Percentiles rank a stretch among this genome's conserved stretches.
phyloP scores from a whole-genome alignment of 805 yeast genomes.

The Wickerhamiella lipophila region DNA sequence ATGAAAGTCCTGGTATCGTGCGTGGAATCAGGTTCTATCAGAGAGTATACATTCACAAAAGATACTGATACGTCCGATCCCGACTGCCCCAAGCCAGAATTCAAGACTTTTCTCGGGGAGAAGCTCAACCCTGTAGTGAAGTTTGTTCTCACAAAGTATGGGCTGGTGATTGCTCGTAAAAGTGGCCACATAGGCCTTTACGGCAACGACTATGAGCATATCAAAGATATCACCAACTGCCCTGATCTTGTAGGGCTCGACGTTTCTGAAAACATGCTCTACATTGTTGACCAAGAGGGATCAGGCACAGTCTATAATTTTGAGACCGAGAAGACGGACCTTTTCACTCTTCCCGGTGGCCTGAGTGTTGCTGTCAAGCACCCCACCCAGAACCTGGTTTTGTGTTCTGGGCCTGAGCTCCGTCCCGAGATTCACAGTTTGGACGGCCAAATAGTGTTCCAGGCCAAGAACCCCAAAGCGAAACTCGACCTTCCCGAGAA shows the following conservation, averaged over 20 bases:
- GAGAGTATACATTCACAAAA: conserved; percentile 45
- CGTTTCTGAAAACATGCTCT: conserved; percentile 13
- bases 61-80: conserved; percentile 75
- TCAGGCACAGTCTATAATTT: conserved; percentile 22
- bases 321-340: conserved; percentile 16
- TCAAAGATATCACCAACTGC: conserved; percentile 13
- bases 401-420: conserved; percentile 77
- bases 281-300: conserved; percentile 29
- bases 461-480: conserved; percentile 73
- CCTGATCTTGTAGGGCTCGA: conserved; percentile 16
- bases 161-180: conserved; percentile 22
- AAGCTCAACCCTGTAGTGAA: conserved; percentile 25
- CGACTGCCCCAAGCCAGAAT: conserved; percentile 50
- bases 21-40: conserved; percentile 40
- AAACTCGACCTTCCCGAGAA: conserved; percentile 70
- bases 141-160: conserved; percentile 10
- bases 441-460: conserved; percentile 36
- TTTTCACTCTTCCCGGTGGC: conserved; percentile 10
- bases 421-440: conserved; percentile 39
- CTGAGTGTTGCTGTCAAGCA: conserved; percentile 25
- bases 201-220: conserved; percentile 14
- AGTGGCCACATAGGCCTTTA: conserved; percentile 22
- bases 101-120: conserved; percentile 32
- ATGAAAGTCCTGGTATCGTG: conserved; percentile 43
- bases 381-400: conserved; percentile 42